These are phyloP conservation scores for Leccinum variabile DNA, from an alignment of 1,284 basidiomycete genomes.

Conservation along the genomic window DNA sequence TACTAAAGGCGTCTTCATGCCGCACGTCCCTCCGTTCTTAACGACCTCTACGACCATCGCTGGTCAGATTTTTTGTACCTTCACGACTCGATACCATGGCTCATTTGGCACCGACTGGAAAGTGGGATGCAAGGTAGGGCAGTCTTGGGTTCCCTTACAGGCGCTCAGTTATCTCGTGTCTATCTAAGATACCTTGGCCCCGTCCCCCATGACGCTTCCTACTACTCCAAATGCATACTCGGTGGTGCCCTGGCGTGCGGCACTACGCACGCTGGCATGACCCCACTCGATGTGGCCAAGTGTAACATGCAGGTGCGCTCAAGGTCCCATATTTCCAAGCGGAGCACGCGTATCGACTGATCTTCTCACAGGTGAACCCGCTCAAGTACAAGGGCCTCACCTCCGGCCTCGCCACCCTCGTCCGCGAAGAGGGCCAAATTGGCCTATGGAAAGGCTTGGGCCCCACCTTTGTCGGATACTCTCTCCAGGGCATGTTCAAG, in stretches of 20 bases:
- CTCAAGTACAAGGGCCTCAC: slow-evolving; percentile 75
- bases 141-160: neutral
- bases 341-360: neutral
- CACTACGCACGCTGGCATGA: slow-evolving; percentile 91
- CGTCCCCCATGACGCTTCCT: slow-evolving; percentile 69
- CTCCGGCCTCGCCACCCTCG: slow-evolving; percentile 69
- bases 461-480: slow-evolving; percentile 90
- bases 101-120: slow-evolving; percentile 40
- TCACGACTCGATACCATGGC: slow-evolving; percentile 20
- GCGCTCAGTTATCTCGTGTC: slow-evolving; percentile 35
- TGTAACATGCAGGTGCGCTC: slow-evolving; percentile 92
- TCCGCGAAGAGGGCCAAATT: slow-evolving; percentile 77
- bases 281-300: slow-evolving; percentile 94
- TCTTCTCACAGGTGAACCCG: slow-evolving; percentile 55
- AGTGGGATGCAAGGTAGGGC: slow-evolving; percentile 71
- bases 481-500: slow-evolving; percentile 95
- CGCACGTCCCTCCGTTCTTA: neutral
- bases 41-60: slow-evolving; percentile 9
- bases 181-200: slow-evolving; percentile 55
- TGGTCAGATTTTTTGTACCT: neutral
- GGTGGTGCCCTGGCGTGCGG: slow-evolving; percentile 94
- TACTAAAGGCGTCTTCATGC: neutral
- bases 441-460: slow-evolving; percentile 95
- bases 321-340: neutral
- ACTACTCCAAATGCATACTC: slow-evolving; percentile 82